Evolutionary conservation across 345 rosid species (phyloP).

Genomic region (Syzygium jambos): DNA sequence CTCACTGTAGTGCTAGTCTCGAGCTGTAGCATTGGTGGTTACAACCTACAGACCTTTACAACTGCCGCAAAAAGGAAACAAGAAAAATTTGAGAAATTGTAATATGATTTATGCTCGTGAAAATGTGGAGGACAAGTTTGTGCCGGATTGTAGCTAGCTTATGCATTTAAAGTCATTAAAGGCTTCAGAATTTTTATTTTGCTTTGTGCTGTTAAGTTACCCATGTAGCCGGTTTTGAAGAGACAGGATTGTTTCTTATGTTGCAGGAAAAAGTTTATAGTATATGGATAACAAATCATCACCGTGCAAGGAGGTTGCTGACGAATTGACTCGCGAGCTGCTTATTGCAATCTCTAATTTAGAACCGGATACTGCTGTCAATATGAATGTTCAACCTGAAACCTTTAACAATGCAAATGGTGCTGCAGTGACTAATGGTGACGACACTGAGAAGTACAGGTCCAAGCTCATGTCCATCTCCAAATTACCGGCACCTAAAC

Average conservation of each 20-base stretch:
- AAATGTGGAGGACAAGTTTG: neutral
- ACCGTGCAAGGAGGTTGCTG: neutral
- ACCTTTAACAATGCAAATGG: neutral
- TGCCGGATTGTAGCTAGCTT: neutral
- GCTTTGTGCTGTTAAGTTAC: neutral
- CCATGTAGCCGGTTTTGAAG: neutral
- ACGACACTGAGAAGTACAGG: slow-evolving; percentile 1
- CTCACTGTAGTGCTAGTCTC: neutral
- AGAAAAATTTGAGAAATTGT: neutral
- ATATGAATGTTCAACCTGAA: neutral
- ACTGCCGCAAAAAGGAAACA: neutral
- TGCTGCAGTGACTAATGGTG: neutral
- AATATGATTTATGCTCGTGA: neutral
- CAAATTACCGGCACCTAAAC: neutral
- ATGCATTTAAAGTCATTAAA: neutral
- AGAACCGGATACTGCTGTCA: neutral
- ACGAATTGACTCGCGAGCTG: slow-evolving; percentile 4
- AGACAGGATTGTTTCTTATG: neutral
- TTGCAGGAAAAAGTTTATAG: neutral
- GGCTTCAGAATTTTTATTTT: neutral
- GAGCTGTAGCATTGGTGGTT: neutral
- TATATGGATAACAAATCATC: slow-evolving; percentile 1
- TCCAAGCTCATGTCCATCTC: slow-evolving; percentile 12
- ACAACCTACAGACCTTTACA: neutral
- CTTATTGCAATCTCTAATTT: slow-evolving; percentile 7